These are phyloP conservation scores for Usnea hakonensis DNA, from an alignment of 495 filamentous ascomycete genomes.

Conservation along the genomic window DNA sequence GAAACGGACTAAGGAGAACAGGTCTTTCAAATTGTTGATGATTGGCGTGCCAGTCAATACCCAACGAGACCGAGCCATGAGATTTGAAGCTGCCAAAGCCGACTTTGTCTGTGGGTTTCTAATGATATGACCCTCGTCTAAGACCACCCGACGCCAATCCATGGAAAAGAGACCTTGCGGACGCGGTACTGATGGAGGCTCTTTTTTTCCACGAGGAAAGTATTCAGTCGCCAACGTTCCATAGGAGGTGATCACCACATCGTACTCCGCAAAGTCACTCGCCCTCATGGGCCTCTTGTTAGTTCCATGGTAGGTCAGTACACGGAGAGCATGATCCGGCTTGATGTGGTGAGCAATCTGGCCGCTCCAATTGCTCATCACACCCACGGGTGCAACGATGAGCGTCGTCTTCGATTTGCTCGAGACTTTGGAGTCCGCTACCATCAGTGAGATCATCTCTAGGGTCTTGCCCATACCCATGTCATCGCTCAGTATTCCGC, in stretches of 20 bases:
- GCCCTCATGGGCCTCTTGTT: conserved; percentile 48
- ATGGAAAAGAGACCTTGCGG: conserved; percentile 51
- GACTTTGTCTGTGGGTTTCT: conserved; percentile 69
- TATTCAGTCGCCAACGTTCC: conserved; percentile 48
- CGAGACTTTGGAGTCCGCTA: conserved; percentile 44
- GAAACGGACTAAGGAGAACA: conserved; percentile 76
- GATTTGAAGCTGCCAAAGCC: conserved; percentile 55
- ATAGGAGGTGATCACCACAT: conserved; percentile 83
- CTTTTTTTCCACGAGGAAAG: conserved; percentile 26
- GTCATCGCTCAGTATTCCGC: conserved; percentile 84
- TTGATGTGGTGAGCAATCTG: conserved; percentile 72
- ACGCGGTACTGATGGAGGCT: conserved; percentile 23
- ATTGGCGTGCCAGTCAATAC: conserved; percentile 76
- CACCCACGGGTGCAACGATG: conserved; percentile 74
- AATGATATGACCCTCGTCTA: conserved; percentile 85
- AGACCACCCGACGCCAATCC: conserved; percentile 72
- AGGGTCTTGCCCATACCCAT: conserved; percentile 95
- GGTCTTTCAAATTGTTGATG: conserved; percentile 69
- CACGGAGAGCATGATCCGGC: conserved; percentile 48
- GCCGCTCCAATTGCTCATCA: conserved; percentile 89
- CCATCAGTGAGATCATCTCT: conserved; percentile 74
- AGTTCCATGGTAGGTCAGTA: conserved; percentile 70
- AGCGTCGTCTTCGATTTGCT: conserved; percentile 48
- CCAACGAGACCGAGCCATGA: conserved; percentile 72
- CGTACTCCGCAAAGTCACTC: conserved; percentile 47